phyloP scores from a whole-genome alignment of 2,329 filamentous ascomycete species.

The Ophiostoma tasmaniense region DNA sequence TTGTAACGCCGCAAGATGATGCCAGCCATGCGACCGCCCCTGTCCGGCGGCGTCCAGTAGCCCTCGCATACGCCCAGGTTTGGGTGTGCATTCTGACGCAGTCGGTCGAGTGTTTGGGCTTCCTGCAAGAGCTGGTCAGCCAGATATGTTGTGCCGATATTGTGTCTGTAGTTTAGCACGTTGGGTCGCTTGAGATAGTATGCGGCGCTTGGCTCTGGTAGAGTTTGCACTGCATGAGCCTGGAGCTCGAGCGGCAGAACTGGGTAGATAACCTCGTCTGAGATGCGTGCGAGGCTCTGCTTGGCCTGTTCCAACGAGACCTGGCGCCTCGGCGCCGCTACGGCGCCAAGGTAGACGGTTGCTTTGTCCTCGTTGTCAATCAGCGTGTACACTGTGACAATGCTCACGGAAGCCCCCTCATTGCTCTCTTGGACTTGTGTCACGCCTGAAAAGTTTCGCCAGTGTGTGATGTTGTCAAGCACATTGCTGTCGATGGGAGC shows the following conservation, averaged over 20 bases:
- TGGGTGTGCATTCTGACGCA: background rate
- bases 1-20: background rate
- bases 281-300: background rate
- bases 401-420: background rate
- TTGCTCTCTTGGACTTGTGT: background rate
- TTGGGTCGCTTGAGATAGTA: background rate
- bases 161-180: background rate
- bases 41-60: background rate
- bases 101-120: background rate
- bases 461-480: background rate
- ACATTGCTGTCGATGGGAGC: background rate
- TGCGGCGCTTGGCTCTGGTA: background rate
- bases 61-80: background rate
- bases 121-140: background rate
- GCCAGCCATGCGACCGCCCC: background rate
- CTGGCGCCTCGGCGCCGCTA: background rate
- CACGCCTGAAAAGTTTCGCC: background rate
- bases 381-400: background rate
- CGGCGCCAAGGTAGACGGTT: background rate
- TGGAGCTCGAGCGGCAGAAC: background rate
- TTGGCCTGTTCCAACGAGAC: background rate
- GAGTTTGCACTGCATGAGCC: background rate
- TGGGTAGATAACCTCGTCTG: background rate
- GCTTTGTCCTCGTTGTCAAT: background rate
- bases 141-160: background rate